Conservation (phyloP, 495 filamentous ascomycete species). For the Aspergillus asperescens region DNA sequence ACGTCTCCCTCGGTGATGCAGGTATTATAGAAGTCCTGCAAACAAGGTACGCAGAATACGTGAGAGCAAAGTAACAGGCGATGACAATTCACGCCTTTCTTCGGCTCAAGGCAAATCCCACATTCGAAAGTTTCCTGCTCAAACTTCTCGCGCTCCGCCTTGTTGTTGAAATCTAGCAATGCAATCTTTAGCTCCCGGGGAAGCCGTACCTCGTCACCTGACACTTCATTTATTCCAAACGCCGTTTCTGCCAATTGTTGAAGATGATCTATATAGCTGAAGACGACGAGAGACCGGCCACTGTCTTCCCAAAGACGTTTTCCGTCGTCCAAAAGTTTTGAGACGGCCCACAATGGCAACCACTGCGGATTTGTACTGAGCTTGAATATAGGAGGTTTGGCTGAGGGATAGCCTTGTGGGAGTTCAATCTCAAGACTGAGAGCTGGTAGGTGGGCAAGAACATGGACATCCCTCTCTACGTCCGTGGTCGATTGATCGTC, state of each 20-base stretch:
- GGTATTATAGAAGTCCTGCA: slow-evolving; percentile 83
- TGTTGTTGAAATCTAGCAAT: slow-evolving; percentile 74
- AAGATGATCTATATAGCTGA: slow-evolving; percentile 78
- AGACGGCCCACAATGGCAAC: slow-evolving; percentile 57
- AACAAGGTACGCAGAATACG: slow-evolving; percentile 80
- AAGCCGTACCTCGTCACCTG: slow-evolving; percentile 39
- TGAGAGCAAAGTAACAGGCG: slow-evolving; percentile 73
- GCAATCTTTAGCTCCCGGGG: slow-evolving; percentile 58
- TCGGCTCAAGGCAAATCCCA: slow-evolving; percentile 86
- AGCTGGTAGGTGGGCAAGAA: slow-evolving; percentile 71
- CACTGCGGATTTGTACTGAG: slow-evolving; percentile 64
- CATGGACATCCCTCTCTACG: slow-evolving; percentile 48
- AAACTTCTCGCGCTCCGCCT: slow-evolving; percentile 66
- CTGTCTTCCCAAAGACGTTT: slow-evolving; percentile 73
- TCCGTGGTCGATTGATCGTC: slow-evolving; percentile 15
- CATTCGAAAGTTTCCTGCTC: slow-evolving; percentile 84
- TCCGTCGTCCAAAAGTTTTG: slow-evolving; percentile 56
- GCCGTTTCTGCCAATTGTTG: slow-evolving; percentile 72
- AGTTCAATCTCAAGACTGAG: slow-evolving; percentile 63
- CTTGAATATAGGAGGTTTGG: slow-evolving; percentile 59
- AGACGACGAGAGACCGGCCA: slow-evolving; percentile 71
- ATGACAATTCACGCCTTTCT: slow-evolving; percentile 81
- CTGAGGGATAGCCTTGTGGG: slow-evolving; percentile 68
- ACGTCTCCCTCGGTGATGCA: slow-evolving; percentile 85
- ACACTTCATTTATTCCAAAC: slow-evolving; percentile 61